These are phyloP conservation scores for Neofusicoccum parvum DNA, from an alignment of 2,329 filamentous ascomycete species.

Conservation along the genomic window DNA sequence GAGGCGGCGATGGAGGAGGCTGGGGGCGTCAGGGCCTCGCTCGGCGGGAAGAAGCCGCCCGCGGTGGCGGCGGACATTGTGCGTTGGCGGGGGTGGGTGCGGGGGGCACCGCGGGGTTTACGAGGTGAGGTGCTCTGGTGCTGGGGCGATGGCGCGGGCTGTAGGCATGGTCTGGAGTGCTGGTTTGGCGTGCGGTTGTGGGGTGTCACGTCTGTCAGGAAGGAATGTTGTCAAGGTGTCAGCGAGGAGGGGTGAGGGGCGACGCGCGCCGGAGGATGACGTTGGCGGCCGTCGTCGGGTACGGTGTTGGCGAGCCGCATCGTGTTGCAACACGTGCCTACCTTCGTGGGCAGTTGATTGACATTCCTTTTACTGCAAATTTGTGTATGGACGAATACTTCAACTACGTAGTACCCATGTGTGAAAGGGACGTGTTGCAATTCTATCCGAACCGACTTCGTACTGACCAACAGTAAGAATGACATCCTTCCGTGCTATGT, in stretches of 20 bases:
- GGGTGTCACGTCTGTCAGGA: not conserved
- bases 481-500: not conserved
- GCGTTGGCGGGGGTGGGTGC: not conserved
- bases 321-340: too few relatives aligned
- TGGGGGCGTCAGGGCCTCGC: conserved; percentile 37
- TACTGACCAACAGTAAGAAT: too few relatives aligned
- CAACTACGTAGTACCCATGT: too few relatives aligned
- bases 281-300: not conserved
- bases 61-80: conserved; percentile 1
- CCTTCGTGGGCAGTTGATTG: too few relatives aligned
- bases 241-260: too few relatives aligned
- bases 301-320: not conserved
- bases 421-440: too few relatives aligned
- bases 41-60: conserved; percentile 19
- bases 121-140: not conserved
- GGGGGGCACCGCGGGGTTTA: not conserved
- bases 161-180: not conserved
- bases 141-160: not conserved
- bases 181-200: not conserved
- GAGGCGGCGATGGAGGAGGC: conserved; percentile 50
- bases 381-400: too few relatives aligned
- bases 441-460: too few relatives aligned
- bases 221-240: too few relatives aligned
- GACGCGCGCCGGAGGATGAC: not conserved
- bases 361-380: too few relatives aligned